Conservation (phyloP, 176 grass and related monocot genomes). For the Echinochloa phyllopogon region DNA sequence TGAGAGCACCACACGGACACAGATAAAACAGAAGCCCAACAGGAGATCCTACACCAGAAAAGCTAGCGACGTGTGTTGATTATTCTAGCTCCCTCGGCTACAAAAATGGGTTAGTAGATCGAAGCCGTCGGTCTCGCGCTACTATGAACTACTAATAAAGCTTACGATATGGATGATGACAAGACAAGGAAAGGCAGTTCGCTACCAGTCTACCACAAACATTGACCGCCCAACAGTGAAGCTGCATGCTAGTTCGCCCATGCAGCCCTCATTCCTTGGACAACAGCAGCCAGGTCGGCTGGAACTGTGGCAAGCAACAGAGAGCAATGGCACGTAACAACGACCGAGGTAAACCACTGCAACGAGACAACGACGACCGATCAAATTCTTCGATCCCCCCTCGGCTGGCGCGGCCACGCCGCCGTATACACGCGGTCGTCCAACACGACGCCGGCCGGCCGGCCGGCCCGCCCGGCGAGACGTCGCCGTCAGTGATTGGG, state of each 20-base stretch:
- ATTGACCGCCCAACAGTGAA: not conserved
- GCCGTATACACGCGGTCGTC: not conserved
- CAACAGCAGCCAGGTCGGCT: not conserved
- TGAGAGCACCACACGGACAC: not conserved
- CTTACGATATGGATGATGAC: not conserved
- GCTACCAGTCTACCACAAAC: not conserved
- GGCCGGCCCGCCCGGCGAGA: not conserved
- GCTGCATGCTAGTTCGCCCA: not conserved
- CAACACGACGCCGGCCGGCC: not conserved
- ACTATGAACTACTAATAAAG: not conserved
- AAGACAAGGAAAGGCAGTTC: not conserved
- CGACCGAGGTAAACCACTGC: not conserved
- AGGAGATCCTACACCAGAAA: not conserved
- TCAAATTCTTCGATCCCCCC: not conserved
- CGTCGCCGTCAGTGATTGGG: constrained; percentile 21
- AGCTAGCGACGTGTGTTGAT: not conserved
- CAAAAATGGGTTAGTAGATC: not conserved
- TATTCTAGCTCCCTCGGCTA: not conserved
- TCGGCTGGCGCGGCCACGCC: no score
- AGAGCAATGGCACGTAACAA: not conserved
- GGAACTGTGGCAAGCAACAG: not conserved
- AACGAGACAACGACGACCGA: not conserved
- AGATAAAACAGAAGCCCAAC: not conserved
- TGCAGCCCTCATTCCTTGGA: not conserved
- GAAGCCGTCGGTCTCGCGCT: not conserved